These are phyloP conservation scores for Suillus plorans DNA, from an alignment of 768 basidiomycete species.

Conservation along the genomic window DNA sequence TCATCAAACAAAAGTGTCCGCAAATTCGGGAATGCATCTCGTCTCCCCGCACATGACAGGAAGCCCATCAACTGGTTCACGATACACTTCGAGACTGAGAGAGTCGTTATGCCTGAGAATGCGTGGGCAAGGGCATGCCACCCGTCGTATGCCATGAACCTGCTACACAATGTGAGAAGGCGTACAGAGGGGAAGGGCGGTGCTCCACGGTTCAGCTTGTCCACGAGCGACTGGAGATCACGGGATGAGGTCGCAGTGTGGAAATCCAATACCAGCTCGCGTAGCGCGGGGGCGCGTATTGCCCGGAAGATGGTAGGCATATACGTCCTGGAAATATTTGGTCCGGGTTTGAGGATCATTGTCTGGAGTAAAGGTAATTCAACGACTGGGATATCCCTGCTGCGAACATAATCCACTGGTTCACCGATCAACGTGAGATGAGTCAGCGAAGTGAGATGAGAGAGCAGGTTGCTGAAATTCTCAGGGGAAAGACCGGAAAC, in stretches of 20 bases:
- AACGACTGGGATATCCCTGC: constrained; percentile 8
- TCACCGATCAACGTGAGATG: constrained; percentile 26
- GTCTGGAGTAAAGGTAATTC: constrained; percentile 21
- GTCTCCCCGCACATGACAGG: constrained; percentile 26
- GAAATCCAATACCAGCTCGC: constrained; percentile 27
- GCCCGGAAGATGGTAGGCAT: constrained; percentile 24
- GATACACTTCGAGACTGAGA: constrained; percentile 28
- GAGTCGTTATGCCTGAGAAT: constrained; percentile 23
- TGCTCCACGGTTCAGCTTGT: constrained; percentile 24
- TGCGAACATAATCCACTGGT: constrained; percentile 26
- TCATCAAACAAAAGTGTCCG: constrained; percentile 17
- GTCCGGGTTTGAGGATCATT: constrained; percentile 23
- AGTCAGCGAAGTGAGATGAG: constrained; percentile 21
- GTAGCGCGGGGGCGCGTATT: constrained; percentile 23
- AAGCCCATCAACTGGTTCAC: constrained; percentile 22
- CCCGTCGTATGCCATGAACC: constrained; percentile 25
- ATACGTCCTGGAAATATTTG: constrained; percentile 28
- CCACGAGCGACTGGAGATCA: constrained; percentile 29
- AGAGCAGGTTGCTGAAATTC: constrained; percentile 23
- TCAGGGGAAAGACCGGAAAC: constrained; percentile 20
- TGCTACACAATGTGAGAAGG: constrained; percentile 22
- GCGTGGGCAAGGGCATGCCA: constrained; percentile 21
- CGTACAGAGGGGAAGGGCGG: constrained; percentile 26
- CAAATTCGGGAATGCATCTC: constrained; percentile 26
- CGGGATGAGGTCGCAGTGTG: constrained; percentile 22